Base-by-base conservation (phyloP, 495 filamentous ascomycete genomes). In the Neurospora sp. region DNA sequence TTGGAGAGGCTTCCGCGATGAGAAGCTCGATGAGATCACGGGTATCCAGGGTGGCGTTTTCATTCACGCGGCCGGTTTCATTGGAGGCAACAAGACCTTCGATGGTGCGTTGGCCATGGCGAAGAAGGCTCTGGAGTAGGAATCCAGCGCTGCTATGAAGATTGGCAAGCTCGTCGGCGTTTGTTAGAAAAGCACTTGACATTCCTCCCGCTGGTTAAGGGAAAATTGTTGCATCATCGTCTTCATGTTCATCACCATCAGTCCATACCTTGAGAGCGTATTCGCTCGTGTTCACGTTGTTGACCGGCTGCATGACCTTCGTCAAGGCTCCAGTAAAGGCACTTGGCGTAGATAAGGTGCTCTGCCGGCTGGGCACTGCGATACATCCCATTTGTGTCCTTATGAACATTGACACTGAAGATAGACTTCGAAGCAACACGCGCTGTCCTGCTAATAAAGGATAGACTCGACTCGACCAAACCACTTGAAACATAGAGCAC, bases 31-130 rank as follows among this genome's bases (percentile, higher is more conserved):
- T 78, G 84, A 88, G 72, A 85, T 96, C 8, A 82, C 88, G 41
- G 93, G 93, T 0, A 84, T 96, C 5, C 82, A 83, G 38, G 96
- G 95, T 7, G 88, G 92, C 45, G 89, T 98, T 31, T 99, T 99
- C 79, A 91, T 97, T 70, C 96, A 99, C 76, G 94, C 96, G 8
- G 91, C 90, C 70, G 96, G 96, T 5, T 99, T 99, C 80, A 97
- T 98, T 80, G 96, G 96, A 20, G 96, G 96, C 3, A 96, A 97
- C 79, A 90, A 90, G 84, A 95, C 90, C 0, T 94, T 90, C 78
- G 93, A 96, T 69, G 96, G 96, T n/a, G 94, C 90, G 37, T 84
- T 92, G 78, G 88, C 89, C 69, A 95, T 98, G 93, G 94, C 94
- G 45, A 84, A 88, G 77, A 92, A 90, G 82, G 90, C 93, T 9